These are phyloP conservation scores for Balansia obtecta DNA, from an alignment of 2,329 filamentous ascomycete species.

Conservation along the genomic window DNA sequence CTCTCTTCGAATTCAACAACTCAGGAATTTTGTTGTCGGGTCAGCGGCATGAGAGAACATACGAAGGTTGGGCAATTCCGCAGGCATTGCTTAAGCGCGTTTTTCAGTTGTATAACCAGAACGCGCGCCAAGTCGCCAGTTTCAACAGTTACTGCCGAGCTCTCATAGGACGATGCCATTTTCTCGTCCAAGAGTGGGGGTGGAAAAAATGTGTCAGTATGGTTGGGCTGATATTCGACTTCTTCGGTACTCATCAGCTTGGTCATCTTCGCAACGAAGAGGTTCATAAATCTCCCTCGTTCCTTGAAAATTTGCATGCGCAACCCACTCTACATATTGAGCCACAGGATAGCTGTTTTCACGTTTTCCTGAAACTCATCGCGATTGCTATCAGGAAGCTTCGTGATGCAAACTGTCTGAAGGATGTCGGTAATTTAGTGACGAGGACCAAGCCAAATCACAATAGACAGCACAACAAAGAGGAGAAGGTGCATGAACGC, in stretches of 20 bases:
- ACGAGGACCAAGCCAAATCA: slow-evolving; percentile 53
- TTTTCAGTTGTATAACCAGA: slow-evolving; percentile 45
- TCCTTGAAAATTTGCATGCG: slow-evolving; percentile 42
- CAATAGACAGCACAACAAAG: slow-evolving; percentile 50
- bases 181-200: slow-evolving; percentile 52
- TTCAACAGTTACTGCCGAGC: slow-evolving; percentile 56
- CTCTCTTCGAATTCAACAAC: slow-evolving; percentile 47
- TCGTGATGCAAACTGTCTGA: slow-evolving; percentile 31
- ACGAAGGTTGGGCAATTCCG: slow-evolving; percentile 48
- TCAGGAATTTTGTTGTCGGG: slow-evolving; percentile 33
- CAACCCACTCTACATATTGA: slow-evolving; percentile 36
- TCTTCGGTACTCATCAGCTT: slow-evolving; percentile 50
- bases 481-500: slow-evolving; percentile 44
- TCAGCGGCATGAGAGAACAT: slow-evolving; percentile 15
- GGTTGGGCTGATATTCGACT: slow-evolving; percentile 52
- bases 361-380: slow-evolving; percentile 54
- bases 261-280: slow-evolving; percentile 54
- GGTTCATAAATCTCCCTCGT: slow-evolving; percentile 45
- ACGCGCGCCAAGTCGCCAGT: slow-evolving; percentile 41
- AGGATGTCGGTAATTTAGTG: slow-evolving; percentile 49
- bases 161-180: slow-evolving; percentile 47
- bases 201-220: slow-evolving; percentile 47
- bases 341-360: slow-evolving; percentile 49
- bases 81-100: slow-evolving; percentile 44
- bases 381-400: slow-evolving; percentile 44